A percentile compares a stretch with the other conserved stretches of the same genome.
Evolutionary conservation across 1,139 yeast species (phyloP).

Genomic region (Diutina mesorugosa): DNA sequence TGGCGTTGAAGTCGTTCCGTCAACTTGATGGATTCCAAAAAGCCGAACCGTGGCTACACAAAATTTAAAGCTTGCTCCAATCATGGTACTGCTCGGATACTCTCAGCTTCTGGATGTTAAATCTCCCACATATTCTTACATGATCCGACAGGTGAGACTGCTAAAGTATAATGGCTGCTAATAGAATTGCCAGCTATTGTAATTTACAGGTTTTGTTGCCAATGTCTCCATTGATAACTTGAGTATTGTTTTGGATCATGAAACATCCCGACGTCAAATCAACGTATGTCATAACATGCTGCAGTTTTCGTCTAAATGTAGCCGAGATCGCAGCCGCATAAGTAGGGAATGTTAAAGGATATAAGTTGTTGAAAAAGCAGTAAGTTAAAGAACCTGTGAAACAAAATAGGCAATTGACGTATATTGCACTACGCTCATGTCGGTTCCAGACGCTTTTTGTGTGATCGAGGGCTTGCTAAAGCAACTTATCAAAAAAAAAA

Average conservation of each 20-base stretch:
- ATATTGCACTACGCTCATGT: no score
- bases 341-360: background rate
- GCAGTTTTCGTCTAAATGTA: background rate
- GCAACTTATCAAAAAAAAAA: no score
- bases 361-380: background rate
- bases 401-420: no score
- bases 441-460: no score
- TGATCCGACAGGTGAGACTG: background rate
- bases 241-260: background rate
- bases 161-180: background rate
- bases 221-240: no score
- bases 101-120: background rate
- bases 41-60: background rate
- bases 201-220: background rate
- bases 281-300: background rate
- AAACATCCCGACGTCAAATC: background rate
- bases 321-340: constrained; percentile 2
- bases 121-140: background rate
- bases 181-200: background rate
- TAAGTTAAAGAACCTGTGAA: no score
- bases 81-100: background rate
- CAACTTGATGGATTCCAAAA: no score
- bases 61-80: background rate
- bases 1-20: no score
- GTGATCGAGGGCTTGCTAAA: no score